A percentile compares a stretch with the other conserved stretches of the same genome.
Evolutionary conservation across 495 filamentous ascomycete species (phyloP).

Genomic region (Penicillium simplicissimum): DNA sequence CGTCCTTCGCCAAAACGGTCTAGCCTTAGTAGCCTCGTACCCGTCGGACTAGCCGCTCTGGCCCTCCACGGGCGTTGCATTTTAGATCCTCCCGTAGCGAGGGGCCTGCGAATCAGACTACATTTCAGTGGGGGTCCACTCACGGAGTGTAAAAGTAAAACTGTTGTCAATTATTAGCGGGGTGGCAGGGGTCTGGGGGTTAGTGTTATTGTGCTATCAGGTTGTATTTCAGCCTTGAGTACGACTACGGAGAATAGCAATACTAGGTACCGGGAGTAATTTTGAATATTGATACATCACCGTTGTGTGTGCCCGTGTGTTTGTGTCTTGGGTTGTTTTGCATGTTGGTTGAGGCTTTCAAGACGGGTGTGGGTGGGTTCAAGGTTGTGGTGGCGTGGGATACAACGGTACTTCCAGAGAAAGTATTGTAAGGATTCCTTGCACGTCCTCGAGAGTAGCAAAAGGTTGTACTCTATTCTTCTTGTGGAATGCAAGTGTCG

Average conservation of each 20-base stretch:
- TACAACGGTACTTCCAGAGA: neutral
- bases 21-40: neutral
- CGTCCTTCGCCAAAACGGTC: slow-evolving; percentile 4
- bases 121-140: too few species aligned
- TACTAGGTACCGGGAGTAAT: too few species aligned
- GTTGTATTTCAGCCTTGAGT: too few species aligned
- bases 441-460: too few species aligned
- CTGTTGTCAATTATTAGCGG: neutral
- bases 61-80: neutral
- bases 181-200: neutral
- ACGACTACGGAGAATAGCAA: neutral
- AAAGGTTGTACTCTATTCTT: too few species aligned
- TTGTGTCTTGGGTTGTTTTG: neutral
- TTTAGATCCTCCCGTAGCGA: neutral
- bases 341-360: neutral
- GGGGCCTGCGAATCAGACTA: neutral
- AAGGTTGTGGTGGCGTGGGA: neutral
- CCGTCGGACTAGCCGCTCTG: too few species aligned
- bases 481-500: too few species aligned
- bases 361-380: too few species aligned
- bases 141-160: too few species aligned
- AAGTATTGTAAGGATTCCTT: too few species aligned
- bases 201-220: neutral
- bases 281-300: too few species aligned
- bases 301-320: neutral